Percentiles rank a stretch among this genome's conserved stretches.
phyloP scores from a whole-genome alignment of 768 basidiomycete species.

The Pleurotus pulmonarius region DNA sequence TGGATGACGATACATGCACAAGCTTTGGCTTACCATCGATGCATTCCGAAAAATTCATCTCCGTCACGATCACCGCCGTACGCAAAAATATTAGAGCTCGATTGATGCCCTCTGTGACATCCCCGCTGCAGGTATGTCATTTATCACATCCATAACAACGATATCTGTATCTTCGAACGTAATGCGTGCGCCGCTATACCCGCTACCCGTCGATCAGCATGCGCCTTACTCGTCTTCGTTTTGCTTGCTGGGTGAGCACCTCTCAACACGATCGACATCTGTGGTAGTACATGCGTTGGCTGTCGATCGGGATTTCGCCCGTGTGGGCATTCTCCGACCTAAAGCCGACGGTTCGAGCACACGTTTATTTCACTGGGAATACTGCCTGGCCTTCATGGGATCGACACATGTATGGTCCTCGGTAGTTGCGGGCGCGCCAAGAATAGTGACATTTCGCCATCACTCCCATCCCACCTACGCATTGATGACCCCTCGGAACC shows the following conservation, averaged over 20 bases:
- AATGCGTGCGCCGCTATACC: not conserved
- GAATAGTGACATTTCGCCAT: too few species aligned
- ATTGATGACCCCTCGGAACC: not conserved
- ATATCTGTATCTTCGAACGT: not conserved
- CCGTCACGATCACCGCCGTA: not conserved
- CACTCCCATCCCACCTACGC: too few species aligned
- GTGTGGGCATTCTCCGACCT: not conserved
- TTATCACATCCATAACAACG: not conserved
- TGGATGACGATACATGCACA: not conserved
- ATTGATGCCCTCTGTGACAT: not conserved
- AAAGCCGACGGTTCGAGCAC: not conserved
- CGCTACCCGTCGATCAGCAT: not conserved
- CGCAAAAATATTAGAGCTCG: not conserved
- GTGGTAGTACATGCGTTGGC: not conserved
- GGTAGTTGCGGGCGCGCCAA: not conserved
- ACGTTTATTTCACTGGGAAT: not conserved
- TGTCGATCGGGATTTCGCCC: not conserved
- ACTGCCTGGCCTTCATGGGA: conserved; percentile 4
- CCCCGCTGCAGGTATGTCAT: not conserved
- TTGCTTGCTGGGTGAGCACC: not conserved
- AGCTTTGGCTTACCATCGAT: not conserved
- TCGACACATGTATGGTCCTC: not conserved
- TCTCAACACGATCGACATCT: not conserved
- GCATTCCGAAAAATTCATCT: not conserved
- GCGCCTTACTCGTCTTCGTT: not conserved